phyloP scores from a whole-genome alignment of 208 protist genomes.

The Naegleria lovaniensis region DNA sequence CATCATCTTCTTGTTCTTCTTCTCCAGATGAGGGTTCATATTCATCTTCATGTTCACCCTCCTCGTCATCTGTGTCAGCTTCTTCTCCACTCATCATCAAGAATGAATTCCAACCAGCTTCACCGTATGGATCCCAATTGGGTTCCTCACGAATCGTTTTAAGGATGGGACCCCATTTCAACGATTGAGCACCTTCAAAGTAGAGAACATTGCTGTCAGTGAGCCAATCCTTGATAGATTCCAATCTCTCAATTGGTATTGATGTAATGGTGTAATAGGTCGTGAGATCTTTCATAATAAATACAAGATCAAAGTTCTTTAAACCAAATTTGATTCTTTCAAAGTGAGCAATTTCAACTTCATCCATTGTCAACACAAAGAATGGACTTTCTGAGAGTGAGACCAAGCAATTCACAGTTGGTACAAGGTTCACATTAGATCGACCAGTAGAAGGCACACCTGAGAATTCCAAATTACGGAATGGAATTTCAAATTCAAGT shows the following conservation, averaged over 20 bases:
- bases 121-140: conserved; percentile 68
- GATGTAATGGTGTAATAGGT: not conserved
- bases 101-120: conserved; percentile 46
- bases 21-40: conserved; percentile 68
- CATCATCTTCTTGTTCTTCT: conserved; percentile 64
- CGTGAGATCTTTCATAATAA: conserved; percentile 92
- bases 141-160: conserved; percentile 52
- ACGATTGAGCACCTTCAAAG: not conserved
- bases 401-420: conserved; percentile 67
- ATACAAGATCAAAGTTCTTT: conserved; percentile 91
- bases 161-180: conserved; percentile 4
- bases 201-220: not conserved
- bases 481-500: conserved; percentile 70
- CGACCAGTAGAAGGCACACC: conserved; percentile 51
- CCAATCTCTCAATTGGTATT: conserved; percentile 3
- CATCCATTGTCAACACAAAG: conserved; percentile 82
- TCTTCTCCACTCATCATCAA: conserved; percentile 65
- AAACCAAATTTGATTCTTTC: conserved; percentile 75
- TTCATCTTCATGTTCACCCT: conserved; percentile 59
- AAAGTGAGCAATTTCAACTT: conserved; percentile 87
- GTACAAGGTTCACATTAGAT: conserved; percentile 53
- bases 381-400: conserved; percentile 73
- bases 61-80: conserved; percentile 72
- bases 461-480: conserved; percentile 62
- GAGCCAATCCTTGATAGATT: conserved; percentile 25